These are phyloP conservation scores for Solidago caesia DNA, from an alignment of 129 eudicot genomes.

Conservation along the genomic window DNA sequence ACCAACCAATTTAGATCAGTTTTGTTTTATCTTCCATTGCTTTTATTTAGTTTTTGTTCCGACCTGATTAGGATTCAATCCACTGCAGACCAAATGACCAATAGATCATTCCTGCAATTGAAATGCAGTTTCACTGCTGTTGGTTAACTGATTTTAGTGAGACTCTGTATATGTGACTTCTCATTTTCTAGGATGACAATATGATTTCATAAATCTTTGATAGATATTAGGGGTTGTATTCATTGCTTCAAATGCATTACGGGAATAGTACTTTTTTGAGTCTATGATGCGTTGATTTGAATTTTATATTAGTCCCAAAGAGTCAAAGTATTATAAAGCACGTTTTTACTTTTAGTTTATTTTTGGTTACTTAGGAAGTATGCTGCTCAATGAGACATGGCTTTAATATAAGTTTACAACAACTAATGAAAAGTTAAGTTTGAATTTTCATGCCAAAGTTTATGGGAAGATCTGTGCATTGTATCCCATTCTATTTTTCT, in stretches of 20 bases:
- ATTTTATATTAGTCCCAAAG: neutral
- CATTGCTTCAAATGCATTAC: neutral
- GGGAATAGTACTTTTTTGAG: neutral
- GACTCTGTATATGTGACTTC: neutral
- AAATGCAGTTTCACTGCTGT: too few species aligned
- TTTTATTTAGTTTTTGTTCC: too few species aligned
- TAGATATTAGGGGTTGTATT: neutral
- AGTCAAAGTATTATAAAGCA: neutral
- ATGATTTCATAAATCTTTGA: neutral
- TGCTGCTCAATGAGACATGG: neutral
- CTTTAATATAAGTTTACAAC: neutral
- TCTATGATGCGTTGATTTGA: neutral
- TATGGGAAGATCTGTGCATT: neutral
- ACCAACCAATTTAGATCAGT: too few species aligned
- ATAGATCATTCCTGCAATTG: too few species aligned
- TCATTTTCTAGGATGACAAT: neutral
- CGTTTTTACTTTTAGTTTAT: too few species aligned
- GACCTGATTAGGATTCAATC: too few species aligned
- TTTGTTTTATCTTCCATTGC: too few species aligned
- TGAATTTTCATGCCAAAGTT: neutral
- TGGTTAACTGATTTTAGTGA: neutral
- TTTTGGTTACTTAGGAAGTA: too few species aligned
- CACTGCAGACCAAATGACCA: too few species aligned
- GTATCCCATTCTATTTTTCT: neutral
- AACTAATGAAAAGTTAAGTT: neutral